phyloP scores from a whole-genome alignment of 441 rosid genomes.

The Erysimum pusillum region DNA sequence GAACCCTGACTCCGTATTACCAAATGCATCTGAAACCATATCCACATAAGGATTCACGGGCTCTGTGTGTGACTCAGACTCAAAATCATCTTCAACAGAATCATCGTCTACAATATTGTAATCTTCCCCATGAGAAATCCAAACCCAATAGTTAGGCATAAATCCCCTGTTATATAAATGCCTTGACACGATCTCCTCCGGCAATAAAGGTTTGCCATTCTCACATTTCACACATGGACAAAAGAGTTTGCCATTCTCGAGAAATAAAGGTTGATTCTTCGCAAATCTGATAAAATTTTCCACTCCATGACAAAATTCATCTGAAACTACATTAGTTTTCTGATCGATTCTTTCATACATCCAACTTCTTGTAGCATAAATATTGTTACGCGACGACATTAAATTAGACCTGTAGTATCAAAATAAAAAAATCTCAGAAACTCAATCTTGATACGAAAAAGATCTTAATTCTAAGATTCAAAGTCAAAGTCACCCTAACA shows the following conservation, averaged over 20 bases:
- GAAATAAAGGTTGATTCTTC: conserved; percentile 6
- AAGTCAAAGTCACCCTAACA: too few relatives aligned
- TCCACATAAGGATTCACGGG: neutral
- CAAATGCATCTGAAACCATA: conserved; percentile 21
- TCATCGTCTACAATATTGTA: neutral
- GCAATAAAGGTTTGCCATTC: neutral
- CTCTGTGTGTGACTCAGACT: neutral
- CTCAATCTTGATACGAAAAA: too few relatives aligned
- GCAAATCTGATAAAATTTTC: neutral
- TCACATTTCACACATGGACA: conserved; percentile 14
- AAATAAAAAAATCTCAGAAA: too few relatives aligned
- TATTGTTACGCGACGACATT: too few relatives aligned
- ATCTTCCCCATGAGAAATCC: conserved; percentile 25
- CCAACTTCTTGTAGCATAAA: neutral
- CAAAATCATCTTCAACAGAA: neutral
- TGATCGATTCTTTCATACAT: conserved; percentile 17
- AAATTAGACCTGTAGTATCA: too few relatives aligned
- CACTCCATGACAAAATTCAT: conserved; percentile 13
- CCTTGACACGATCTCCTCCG: neutral
- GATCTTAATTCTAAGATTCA: too few relatives aligned
- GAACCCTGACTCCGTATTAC: neutral
- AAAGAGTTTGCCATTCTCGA: neutral
- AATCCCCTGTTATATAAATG: conserved; percentile 24
- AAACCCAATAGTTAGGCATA: conserved; percentile 17
- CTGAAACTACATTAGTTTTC: neutral